Evolutionary conservation across 768 basidiomycete genomes (phyloP).

Genomic region (Daedalea quercina): DNA sequence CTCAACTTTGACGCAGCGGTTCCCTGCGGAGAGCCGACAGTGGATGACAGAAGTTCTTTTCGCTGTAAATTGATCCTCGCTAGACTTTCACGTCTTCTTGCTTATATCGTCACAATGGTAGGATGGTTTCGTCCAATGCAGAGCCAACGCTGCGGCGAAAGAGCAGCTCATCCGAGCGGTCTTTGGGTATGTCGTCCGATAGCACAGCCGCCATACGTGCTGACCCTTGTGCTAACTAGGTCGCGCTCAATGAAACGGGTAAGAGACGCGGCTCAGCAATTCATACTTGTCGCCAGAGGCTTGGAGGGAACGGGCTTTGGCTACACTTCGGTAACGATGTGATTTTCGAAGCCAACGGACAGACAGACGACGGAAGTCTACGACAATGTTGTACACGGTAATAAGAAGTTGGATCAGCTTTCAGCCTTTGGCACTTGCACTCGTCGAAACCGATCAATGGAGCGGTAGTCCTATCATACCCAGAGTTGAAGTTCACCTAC

Average conservation of each 20-base stretch:
- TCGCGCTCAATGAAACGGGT: conserved; percentile 69
- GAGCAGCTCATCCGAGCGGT: conserved; percentile 71
- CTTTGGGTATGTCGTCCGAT: conserved; percentile 41
- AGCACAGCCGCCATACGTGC: not conserved
- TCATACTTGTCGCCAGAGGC: conserved; percentile 78
- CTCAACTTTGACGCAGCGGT: conserved; percentile 54
- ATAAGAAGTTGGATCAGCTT: no score
- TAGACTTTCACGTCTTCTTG: not conserved
- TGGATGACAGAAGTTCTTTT: conserved; percentile 77
- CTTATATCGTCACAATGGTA: conserved; percentile 20
- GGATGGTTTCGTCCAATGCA: conserved; percentile 70
- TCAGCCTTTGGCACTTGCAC: no score
- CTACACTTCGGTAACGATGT: conserved; percentile 44
- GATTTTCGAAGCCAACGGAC: not conserved
- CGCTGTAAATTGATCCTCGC: conserved; percentile 37
- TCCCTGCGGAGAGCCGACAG: conserved; percentile 43
- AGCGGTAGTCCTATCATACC: no score
- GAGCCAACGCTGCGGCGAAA: conserved; percentile 71
- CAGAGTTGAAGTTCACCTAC: no score
- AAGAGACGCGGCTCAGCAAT: conserved; percentile 81
- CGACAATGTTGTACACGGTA: not conserved
- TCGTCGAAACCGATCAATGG: no score
- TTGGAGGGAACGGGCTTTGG: conserved; percentile 84
- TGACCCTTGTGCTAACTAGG: conserved; percentile 27
- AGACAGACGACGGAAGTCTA: not conserved